Evolutionary conservation across 768 basidiomycete genomes (phyloP), one percentile per base, ranked within the genome.

Genomic region (Boletellus ananas): DNA sequence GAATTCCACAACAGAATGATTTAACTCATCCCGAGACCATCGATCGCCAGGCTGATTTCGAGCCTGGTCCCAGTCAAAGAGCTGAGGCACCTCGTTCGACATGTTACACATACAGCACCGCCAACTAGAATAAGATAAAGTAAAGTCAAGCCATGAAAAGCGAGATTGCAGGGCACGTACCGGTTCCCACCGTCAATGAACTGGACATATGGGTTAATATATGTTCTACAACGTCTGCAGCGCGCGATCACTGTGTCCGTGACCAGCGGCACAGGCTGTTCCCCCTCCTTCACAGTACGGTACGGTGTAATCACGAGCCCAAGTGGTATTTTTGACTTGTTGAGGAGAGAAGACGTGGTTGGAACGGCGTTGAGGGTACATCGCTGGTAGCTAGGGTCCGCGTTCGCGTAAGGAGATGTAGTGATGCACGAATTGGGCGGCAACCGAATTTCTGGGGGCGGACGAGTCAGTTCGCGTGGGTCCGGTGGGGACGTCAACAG

Each of bases 51-150:
- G 94, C 67, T 92, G 88, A 64, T 95, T 96, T 56, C 82, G 84
- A 46, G 78, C 81, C 69, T 94, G 90, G 67, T 99, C 92, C 96
- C 96, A 99, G 66, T 99, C 96, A 65, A 98, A 98, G 45, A 96
- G 75, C 61, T 97, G 94, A 20, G 96, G 96, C 1, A 98, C 94
- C 70, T 98, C 96, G 67, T 98, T 99, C 36, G 91, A 89, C 79
- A 98, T 84, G 61, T 87, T 90, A 69, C 96, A 99, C 93, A 99
- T 93, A 70, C 93, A 95, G 69, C 96, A 99, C 66, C 96, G 89
- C 96, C 96, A 99, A 55, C 89, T 87, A 48, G 18, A 49, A 13
- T 21, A 40, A 20, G 35, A 10, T 25, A 25, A 29, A n/a, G 50
- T 60, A 31, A 53, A 49, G 49, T 43, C 31, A 45, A 31, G 33